Evolutionary conservation across 2,329 filamentous ascomycete genomes (phyloP).

Genomic region (Neospermospora avenae): DNA sequence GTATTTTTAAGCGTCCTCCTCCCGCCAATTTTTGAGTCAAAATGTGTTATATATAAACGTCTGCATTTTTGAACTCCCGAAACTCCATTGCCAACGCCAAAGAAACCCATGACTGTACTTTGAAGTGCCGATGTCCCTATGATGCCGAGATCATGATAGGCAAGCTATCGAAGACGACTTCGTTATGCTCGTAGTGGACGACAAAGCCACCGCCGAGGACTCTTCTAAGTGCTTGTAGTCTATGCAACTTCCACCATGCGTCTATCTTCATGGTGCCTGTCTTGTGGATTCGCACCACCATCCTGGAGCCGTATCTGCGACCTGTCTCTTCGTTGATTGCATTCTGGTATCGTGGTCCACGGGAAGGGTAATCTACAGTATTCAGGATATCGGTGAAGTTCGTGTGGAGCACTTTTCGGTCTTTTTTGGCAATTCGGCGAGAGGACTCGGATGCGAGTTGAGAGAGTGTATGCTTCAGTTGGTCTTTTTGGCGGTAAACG

Average conservation of each 20-base stretch:
- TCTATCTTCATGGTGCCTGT: constrained; percentile 62
- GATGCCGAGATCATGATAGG: constrained; percentile 35
- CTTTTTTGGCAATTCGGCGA: constrained; percentile 62
- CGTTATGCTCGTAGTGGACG: constrained; percentile 60
- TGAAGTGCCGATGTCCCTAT: background rate
- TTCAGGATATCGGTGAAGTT: constrained; percentile 64
- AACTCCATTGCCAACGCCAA: background rate
- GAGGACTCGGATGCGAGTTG: constrained; percentile 57
- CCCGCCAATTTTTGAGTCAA: background rate
- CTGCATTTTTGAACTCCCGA: background rate
- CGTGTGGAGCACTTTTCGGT: constrained; percentile 62
- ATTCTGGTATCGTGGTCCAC: constrained; percentile 63
- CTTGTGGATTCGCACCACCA: constrained; percentile 57
- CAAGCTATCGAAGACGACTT: constrained; percentile 56
- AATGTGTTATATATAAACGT: background rate
- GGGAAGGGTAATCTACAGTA: constrained; percentile 62
- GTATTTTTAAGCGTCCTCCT: constrained; percentile 2
- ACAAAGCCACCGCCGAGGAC: constrained; percentile 60
- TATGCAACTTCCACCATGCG: constrained; percentile 70
- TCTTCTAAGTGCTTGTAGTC: constrained; percentile 58
- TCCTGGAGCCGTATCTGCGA: constrained; percentile 56
- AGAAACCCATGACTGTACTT: background rate
- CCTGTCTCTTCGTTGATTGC: constrained; percentile 60
- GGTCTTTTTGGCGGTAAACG: constrained; percentile 61
- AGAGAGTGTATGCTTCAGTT: constrained; percentile 56